Percentiles rank a stretch among this genome's conserved stretches.
These are phyloP conservation scores for Colletotrichum sp. DNA, from an alignment of 2,329 filamentous ascomycete genomes.

Conservation along the genomic window DNA sequence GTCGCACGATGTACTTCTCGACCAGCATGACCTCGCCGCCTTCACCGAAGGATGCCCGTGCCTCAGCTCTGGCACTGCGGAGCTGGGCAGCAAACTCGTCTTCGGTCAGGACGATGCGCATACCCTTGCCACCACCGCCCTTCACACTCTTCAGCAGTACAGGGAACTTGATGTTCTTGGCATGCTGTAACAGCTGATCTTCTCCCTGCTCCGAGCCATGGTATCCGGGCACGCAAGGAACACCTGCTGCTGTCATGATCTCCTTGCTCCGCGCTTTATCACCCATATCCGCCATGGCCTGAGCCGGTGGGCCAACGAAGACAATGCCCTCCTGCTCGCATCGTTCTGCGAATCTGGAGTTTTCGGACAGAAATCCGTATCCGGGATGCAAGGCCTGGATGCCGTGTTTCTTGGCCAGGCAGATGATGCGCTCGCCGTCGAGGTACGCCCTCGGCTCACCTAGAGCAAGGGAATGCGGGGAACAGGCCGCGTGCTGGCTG, in stretches of 20 bases:
- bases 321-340: conserved; percentile 90
- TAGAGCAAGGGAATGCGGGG: conserved; percentile 82
- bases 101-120: conserved; percentile 74
- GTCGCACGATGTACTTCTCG: conserved; percentile 80
- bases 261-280: conserved; percentile 94
- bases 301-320: conserved; percentile 89
- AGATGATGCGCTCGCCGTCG: conserved; percentile 91
- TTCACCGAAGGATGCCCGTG: conserved; percentile 80
- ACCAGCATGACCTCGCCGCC: conserved; percentile 82
- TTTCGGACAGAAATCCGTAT: conserved; percentile 96
- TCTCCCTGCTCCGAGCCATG: conserved; percentile 84
- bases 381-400: conserved; percentile 95
- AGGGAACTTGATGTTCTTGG: conserved; percentile 71
- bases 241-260: conserved; percentile 94
- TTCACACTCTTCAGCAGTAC: conserved; percentile 82
- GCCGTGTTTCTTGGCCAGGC: conserved; percentile 81
- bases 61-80: conserved; percentile 75
- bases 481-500: conserved; percentile 87
- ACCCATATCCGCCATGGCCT: conserved; percentile 87
- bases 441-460: conserved; percentile 87
- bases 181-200: conserved; percentile 66
- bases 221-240: conserved; percentile 96
- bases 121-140: conserved; percentile 84
- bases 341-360: conserved; percentile 85
- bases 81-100: conserved; percentile 75